Percentiles rank a stretch among this genome's conserved stretches.
Conservation (phyloP, 768 basidiomycete genomes). For the Tephrocybe sp. region DNA sequence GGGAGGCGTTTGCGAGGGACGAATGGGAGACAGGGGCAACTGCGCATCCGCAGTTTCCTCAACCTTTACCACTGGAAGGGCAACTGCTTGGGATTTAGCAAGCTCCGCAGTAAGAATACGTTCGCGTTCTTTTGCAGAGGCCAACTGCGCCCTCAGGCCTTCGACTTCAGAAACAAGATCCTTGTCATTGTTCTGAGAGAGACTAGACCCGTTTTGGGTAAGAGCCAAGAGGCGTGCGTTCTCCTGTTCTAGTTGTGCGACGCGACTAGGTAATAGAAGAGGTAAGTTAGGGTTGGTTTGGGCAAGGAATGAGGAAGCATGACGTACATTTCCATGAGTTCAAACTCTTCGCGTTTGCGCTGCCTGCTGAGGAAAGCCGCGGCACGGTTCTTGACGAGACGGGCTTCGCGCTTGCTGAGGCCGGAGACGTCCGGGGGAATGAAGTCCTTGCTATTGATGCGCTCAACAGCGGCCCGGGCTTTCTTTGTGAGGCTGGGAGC, state of each 20-base stretch:
- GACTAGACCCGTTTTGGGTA: slow-evolving; percentile 38
- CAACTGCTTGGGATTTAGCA: slow-evolving; percentile 28
- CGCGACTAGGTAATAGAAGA: slow-evolving; percentile 53
- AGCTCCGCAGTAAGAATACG: slow-evolving; percentile 63
- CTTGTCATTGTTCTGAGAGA: slow-evolving; percentile 26
- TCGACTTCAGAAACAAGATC: slow-evolving; percentile 60
- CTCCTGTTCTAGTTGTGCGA: slow-evolving; percentile 81
- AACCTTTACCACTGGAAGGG: slow-evolving; percentile 44
- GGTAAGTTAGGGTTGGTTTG: no score
- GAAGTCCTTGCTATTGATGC: slow-evolving; percentile 74
- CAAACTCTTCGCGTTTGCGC: slow-evolving; percentile 90
- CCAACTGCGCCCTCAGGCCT: slow-evolving; percentile 61
- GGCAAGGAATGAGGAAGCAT: slow-evolving; percentile 10
- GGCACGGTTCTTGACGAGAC: slow-evolving; percentile 88
- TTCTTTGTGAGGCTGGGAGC: slow-evolving; percentile 37
- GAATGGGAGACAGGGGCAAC: slow-evolving; percentile 41
- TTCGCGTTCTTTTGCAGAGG: slow-evolving; percentile 64
- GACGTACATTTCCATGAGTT: slow-evolving; percentile 85
- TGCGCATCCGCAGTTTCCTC: slow-evolving; percentile 62
- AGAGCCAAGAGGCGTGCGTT: slow-evolving; percentile 69
- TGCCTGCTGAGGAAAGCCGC: slow-evolving; percentile 91
- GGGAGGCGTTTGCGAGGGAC: slow-evolving; percentile 37
- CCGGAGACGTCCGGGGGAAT: slow-evolving; percentile 87
- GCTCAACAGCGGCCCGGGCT: slow-evolving; percentile 42
- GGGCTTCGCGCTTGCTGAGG: slow-evolving; percentile 86